Conservation (phyloP, 2,329 filamentous ascomycete species). For the Chlorencoelia australis region DNA sequence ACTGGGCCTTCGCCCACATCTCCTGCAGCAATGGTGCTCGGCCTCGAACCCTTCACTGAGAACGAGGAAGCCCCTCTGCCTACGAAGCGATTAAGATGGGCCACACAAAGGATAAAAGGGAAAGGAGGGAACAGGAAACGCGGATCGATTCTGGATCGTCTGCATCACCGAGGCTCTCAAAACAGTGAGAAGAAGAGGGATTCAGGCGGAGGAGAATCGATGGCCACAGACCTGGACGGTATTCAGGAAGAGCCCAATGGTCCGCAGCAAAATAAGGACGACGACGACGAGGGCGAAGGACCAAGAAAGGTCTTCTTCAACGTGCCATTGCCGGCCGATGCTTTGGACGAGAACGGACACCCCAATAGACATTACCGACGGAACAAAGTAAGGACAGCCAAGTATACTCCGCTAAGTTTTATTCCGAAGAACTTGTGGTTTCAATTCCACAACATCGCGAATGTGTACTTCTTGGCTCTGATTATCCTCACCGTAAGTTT, state of each 20-base stretch:
- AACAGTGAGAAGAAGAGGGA: conserved; percentile 58
- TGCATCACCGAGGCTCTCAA: conserved; percentile 49
- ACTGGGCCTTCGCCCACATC: conserved; percentile 7
- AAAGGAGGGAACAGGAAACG: conserved; percentile 71
- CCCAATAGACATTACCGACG: conserved; percentile 62
- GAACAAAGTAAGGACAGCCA: conserved; percentile 97
- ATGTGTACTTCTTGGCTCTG: conserved; percentile 95
- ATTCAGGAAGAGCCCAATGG: conserved; percentile 21
- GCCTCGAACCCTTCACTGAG: conserved; percentile 35
- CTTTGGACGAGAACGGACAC: conserved; percentile 71
- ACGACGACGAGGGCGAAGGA: conserved; percentile 30
- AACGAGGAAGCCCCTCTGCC: conserved; percentile 34
- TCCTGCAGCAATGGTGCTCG: conserved; percentile 5
- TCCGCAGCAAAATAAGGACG: conserved; percentile 26
- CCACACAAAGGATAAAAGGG: conserved; percentile 77
- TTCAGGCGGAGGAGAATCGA: conserved; percentile 30
- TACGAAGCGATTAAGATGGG: conserved; percentile 84
- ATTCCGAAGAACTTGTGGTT: conserved; percentile 95
- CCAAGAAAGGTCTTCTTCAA: conserved; percentile 74
- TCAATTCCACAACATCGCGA: conserved; percentile 97
- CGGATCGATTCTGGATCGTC: conserved; percentile 68
- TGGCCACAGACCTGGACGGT: conserved; percentile 27
- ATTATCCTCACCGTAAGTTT: conserved; percentile 83
- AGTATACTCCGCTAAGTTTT: conserved; percentile 93
- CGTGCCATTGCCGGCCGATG: conserved; percentile 61